phyloP scores from a whole-genome alignment of 1,284 basidiomycete genomes.

The Rugosomyces carneus region DNA sequence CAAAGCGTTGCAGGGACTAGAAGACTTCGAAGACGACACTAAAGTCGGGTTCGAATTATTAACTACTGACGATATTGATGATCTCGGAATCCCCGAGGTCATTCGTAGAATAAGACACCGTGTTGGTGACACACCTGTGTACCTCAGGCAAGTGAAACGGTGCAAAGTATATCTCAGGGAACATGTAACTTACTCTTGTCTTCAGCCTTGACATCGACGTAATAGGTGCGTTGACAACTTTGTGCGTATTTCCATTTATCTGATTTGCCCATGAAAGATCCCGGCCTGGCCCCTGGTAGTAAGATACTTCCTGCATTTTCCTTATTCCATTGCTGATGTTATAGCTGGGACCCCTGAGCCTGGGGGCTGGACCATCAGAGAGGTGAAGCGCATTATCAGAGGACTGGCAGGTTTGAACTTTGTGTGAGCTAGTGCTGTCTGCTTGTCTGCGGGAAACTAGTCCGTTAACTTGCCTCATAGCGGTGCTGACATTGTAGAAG shows the following conservation, averaged over 20 bases:
- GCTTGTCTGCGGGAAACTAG: neutral
- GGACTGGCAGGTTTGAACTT: slow-evolving; percentile 74
- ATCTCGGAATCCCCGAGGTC: slow-evolving; percentile 57
- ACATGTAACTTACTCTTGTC: neutral
- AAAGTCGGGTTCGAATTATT: slow-evolving; percentile 66
- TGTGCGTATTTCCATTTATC: neutral
- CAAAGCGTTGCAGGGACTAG: slow-evolving; percentile 37
- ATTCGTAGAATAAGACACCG: slow-evolving; percentile 55
- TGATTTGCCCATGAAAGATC: slow-evolving; percentile 39
- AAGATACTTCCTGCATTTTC: slow-evolving; percentile 22
- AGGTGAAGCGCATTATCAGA: slow-evolving; percentile 73
- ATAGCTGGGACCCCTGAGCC: slow-evolving; percentile 79
- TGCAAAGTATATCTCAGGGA: neutral
- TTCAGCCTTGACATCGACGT: slow-evolving; percentile 74
- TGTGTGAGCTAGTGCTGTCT: slow-evolving; percentile 41
- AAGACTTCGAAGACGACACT: slow-evolving; percentile 58
- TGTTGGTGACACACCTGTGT: slow-evolving; percentile 67
- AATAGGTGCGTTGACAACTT: slow-evolving; percentile 40
- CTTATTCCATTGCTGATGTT: neutral
- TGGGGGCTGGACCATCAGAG: slow-evolving; percentile 78
- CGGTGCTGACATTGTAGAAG: slow-evolving; percentile 74
- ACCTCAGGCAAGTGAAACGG: slow-evolving; percentile 49
- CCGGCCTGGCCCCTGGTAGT: slow-evolving; percentile 76
- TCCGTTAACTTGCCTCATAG: slow-evolving; percentile 26
- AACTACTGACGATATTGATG: slow-evolving; percentile 72